These are phyloP conservation scores for Priceomyces carsonii DNA, from an alignment of 805 yeast species.

Conservation along the genomic window DNA sequence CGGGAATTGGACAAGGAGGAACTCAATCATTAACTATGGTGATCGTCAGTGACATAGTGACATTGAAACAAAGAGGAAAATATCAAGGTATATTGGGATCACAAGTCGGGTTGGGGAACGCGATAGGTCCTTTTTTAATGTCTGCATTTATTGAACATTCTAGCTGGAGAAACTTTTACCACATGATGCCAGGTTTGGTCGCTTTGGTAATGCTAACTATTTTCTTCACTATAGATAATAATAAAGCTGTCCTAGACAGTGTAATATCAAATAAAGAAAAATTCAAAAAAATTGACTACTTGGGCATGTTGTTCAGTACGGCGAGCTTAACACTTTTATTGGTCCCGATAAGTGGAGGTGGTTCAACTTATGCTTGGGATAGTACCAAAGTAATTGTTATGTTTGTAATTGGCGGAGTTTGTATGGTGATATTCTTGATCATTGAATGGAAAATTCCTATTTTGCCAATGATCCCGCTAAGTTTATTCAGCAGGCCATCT, in stretches of 20 bases:
- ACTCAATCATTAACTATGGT: slow-evolving; percentile 52
- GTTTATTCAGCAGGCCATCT: slow-evolving; percentile 20
- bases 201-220: slow-evolving; percentile 29
- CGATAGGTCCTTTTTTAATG: slow-evolving; percentile 58
- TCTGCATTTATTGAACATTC: slow-evolving; percentile 45
- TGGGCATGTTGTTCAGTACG: slow-evolving; percentile 48
- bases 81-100: slow-evolving; percentile 58
- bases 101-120: slow-evolving; percentile 52
- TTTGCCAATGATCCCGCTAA: slow-evolving; percentile 34
- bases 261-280: slow-evolving; percentile 36
- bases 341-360: slow-evolving; percentile 65
- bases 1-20: slow-evolving; percentile 61
- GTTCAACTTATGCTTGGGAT: slow-evolving; percentile 57
- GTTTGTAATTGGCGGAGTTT: slow-evolving; percentile 33
- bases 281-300: slow-evolving; percentile 50
- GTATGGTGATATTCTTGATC: slow-evolving; percentile 18
- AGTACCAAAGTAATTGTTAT: slow-evolving; percentile 36
- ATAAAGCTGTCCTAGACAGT: slow-evolving; percentile 11
- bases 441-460: slow-evolving; percentile 30
- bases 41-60: slow-evolving; percentile 53
- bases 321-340: slow-evolving; percentile 50
- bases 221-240: slow-evolving; percentile 33
- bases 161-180: slow-evolving; percentile 59
- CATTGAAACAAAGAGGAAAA: slow-evolving; percentile 54
- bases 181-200: slow-evolving; percentile 45